A percentile compares a stretch with the other conserved stretches of the same genome.
Evolutionary conservation across 78 protist genomes (phyloP).

Genomic region (Pigoraptor vietnamica): DNA sequence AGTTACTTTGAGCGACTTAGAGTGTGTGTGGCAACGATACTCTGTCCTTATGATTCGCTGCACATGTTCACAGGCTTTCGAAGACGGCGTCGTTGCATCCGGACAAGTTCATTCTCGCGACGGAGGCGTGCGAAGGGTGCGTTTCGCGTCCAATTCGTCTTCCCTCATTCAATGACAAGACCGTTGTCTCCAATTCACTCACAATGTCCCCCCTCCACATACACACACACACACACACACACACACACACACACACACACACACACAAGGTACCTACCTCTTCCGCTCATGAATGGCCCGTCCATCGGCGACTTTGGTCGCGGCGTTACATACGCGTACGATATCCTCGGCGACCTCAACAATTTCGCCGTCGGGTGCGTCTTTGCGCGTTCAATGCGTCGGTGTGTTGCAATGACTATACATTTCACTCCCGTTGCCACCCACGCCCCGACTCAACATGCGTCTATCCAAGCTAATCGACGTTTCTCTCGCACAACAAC

Average conservation of each 20-base stretch:
- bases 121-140: slow-evolving; percentile 27
- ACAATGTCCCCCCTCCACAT: no score
- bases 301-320: background rate
- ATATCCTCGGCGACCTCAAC: background rate
- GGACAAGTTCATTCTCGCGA: slow-evolving; percentile 20
- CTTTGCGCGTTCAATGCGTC: background rate
- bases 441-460: background rate
- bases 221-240: no score
- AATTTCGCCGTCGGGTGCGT: background rate
- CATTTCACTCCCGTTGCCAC: background rate
- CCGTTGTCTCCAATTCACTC: no score
- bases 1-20: no score
- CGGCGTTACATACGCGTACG: background rate
- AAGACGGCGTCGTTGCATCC: background rate
- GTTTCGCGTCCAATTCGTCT: background rate
- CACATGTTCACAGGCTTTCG: background rate
- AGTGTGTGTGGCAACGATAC: no score
- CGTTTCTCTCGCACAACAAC: no score
- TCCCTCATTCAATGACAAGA: no score
- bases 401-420: no score
- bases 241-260: no score
- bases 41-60: no score
- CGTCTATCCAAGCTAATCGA: background rate
- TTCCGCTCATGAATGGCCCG: background rate
- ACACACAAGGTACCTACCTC: background rate